These are phyloP conservation scores for Polytrichum formosum DNA, from an alignment of 225 moss, liverwort and hornwort species.

Conservation along the genomic window DNA sequence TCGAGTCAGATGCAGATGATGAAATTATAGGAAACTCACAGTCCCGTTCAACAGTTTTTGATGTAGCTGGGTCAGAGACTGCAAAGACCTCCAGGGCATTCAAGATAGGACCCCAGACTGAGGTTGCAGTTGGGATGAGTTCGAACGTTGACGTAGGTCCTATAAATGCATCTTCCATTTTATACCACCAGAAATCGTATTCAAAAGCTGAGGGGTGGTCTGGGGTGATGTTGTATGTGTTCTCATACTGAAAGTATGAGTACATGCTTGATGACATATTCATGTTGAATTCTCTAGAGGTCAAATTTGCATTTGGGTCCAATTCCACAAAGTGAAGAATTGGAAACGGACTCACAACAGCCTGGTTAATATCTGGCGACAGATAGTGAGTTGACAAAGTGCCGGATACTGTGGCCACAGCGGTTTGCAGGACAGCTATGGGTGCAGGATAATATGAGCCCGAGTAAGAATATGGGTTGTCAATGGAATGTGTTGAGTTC, in stretches of 20 bases:
- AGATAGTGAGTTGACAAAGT: not conserved
- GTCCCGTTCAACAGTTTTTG: constrained; percentile 11
- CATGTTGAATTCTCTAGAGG: constrained; percentile 13
- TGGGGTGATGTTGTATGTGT: not conserved
- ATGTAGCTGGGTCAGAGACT: not conserved
- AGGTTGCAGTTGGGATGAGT: not conserved
- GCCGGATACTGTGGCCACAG: not conserved
- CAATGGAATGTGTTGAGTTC: not conserved
- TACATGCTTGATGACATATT: not conserved
- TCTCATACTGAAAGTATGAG: not conserved
- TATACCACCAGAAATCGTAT: not conserved
- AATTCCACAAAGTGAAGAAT: constrained; percentile 16
- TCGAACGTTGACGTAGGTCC: not conserved
- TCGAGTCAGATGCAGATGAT: no score
- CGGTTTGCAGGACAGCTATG: constrained; percentile 10
- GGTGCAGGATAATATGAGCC: not conserved
- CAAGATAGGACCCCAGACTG: constrained; percentile 5
- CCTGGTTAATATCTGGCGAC: not conserved
- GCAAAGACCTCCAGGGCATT: constrained; percentile 4
- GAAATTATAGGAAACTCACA: constrained; percentile 9
- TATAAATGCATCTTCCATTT: not conserved
- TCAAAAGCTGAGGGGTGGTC: not conserved
- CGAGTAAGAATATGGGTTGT: not conserved
- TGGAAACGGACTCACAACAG: not conserved
- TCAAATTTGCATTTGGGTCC: constrained; percentile 3